Conservation (phyloP, 2,329 filamentous ascomycete genomes). For the Penicillium concentricum region DNA sequence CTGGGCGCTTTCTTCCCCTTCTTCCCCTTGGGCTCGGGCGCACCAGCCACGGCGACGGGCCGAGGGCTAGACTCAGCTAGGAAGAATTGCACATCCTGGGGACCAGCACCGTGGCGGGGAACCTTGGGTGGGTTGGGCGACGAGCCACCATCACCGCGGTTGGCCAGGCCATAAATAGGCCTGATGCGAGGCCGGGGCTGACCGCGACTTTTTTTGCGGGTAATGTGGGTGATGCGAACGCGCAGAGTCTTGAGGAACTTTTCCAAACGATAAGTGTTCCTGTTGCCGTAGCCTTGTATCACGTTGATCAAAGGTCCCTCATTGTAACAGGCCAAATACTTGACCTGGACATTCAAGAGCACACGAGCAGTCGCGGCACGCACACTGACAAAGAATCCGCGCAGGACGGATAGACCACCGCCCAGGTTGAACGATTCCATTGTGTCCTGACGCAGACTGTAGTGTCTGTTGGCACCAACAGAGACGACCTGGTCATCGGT, state of each 20-base stretch:
- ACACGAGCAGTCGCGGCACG: conserved; percentile 58
- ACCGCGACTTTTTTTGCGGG: conserved; percentile 36
- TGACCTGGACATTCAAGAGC: conserved; percentile 63
- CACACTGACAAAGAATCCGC: conserved; percentile 63
- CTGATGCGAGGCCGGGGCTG: conserved; percentile 41
- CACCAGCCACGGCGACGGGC: conserved; percentile 3
- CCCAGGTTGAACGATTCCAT: conserved; percentile 45
- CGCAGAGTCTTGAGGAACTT: conserved; percentile 43
- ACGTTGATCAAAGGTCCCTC: conserved; percentile 41
- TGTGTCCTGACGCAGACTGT: conserved; percentile 38
- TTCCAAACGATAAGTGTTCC: conserved; percentile 24
- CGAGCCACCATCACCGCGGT: conserved; percentile 35
- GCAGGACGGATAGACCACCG: conserved; percentile 55
- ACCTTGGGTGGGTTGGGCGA: conserved; percentile 39
- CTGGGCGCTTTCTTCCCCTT: conserved; percentile 28
- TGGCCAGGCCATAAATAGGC: conserved; percentile 50
- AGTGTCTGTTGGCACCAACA: conserved; percentile 56
- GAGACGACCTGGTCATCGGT: conserved; percentile 42
- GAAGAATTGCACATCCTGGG: conserved; percentile 58
- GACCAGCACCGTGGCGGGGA: conserved; percentile 44
- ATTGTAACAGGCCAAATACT: conserved; percentile 59
- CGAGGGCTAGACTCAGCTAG: conserved; percentile 31
- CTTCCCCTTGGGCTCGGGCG: conserved; percentile 25
- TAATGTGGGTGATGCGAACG: conserved; percentile 43
- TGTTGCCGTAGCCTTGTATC: conserved; percentile 31